Evolutionary conservation across 1,284 basidiomycete species (phyloP).

Genomic region (Irpex sp.): DNA sequence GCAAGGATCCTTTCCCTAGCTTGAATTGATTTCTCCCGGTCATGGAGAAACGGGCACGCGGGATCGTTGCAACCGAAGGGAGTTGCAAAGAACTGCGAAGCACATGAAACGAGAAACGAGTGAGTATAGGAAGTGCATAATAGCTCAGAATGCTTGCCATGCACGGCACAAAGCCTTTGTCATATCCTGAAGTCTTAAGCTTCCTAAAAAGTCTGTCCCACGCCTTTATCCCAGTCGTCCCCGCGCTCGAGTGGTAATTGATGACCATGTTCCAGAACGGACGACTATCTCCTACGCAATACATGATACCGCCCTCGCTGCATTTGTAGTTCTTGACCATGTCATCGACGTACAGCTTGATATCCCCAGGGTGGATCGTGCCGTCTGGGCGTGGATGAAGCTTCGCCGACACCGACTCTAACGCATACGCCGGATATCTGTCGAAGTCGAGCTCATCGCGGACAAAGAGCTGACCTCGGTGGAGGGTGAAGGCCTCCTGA

Average conservation of each 20-base stretch:
- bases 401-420: conserved; percentile 17
- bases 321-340: conserved; percentile 17
- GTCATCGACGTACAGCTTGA: conserved; percentile 13
- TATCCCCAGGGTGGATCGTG: conserved; percentile 19
- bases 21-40: neutral
- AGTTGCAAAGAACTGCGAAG: neutral
- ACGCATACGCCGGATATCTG: conserved; percentile 8
- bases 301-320: conserved; percentile 20
- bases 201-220: conserved; percentile 19
- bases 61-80: neutral
- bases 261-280: conserved; percentile 22
- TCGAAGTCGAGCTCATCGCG: conserved; percentile 12
- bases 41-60: neutral
- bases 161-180: conserved; percentile 19
- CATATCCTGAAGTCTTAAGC: conserved; percentile 15
- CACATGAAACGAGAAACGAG: neutral
- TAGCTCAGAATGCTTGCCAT: conserved; percentile 14
- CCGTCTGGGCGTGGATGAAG: conserved; percentile 20
- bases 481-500: conserved; percentile 1
- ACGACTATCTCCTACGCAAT: conserved; percentile 11
- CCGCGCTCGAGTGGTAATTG: conserved; percentile 19
- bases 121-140: too few species aligned
- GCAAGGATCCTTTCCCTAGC: neutral
- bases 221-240: conserved; percentile 17
- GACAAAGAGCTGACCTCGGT: conserved; percentile 6